Percentiles rank a stretch among this genome's conserved stretches.
phyloP scores from a whole-genome alignment of 129 eudicot species.

The Chrysanthemum seticuspe region DNA sequence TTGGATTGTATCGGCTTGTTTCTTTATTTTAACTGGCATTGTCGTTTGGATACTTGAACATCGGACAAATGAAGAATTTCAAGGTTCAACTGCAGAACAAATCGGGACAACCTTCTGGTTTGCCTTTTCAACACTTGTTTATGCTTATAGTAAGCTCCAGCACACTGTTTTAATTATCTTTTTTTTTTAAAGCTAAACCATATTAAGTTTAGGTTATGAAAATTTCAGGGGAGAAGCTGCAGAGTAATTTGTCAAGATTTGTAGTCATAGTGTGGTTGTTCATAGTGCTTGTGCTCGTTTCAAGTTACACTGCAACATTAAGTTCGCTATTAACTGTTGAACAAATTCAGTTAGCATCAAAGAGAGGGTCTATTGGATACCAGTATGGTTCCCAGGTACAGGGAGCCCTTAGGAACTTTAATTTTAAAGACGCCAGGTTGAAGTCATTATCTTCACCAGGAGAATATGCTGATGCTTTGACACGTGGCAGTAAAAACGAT shows the following conservation, averaged over 20 bases:
- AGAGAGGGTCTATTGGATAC: slow-evolving; percentile 19
- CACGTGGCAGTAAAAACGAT: slow-evolving; percentile 20
- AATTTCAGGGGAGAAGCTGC: slow-evolving; percentile 40
- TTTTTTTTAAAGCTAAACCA: no score
- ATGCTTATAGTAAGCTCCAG: slow-evolving; percentile 36
- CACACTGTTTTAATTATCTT: no score
- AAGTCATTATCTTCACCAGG: slow-evolving; percentile 8
- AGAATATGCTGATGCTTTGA: slow-evolving; percentile 40
- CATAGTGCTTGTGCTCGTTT: slow-evolving; percentile 45
- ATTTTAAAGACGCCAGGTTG: slow-evolving; percentile 3
- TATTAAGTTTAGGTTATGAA: no score
- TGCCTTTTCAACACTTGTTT: slow-evolving; percentile 40
- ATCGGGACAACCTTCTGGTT: slow-evolving; percentile 24
- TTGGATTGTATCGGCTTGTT: no score
- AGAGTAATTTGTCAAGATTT: slow-evolving; percentile 42
- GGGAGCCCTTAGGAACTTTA: slow-evolving; percentile 15
- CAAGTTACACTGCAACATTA: slow-evolving; percentile 64
- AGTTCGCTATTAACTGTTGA: slow-evolving; percentile 53
- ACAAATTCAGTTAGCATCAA: slow-evolving; percentile 33
- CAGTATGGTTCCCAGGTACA: background rate
- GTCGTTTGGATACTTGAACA: no score
- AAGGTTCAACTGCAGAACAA: no score
- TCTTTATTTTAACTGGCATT: no score
- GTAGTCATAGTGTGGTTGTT: slow-evolving; percentile 46
- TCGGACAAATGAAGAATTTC: no score